phyloP scores from a whole-genome alignment of 2,329 filamentous ascomycete species.

The Ramichloridium luteum region DNA sequence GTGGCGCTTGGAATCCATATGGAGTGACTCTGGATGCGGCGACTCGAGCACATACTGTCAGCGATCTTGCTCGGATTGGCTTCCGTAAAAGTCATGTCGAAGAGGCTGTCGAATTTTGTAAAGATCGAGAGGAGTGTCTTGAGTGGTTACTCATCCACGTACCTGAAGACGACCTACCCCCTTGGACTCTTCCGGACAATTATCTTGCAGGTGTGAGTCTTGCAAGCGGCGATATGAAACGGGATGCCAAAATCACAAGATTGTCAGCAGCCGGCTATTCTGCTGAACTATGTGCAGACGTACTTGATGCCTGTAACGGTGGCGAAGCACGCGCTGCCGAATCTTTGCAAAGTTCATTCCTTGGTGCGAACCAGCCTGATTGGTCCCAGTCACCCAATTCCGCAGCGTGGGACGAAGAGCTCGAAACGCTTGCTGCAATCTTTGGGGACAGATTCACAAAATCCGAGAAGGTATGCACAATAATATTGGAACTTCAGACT shows the following conservation, averaged over 20 bases:
- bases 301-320: slow-evolving; percentile 55
- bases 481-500: slow-evolving; percentile 47
- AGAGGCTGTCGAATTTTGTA: slow-evolving; percentile 77
- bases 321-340: slow-evolving; percentile 71
- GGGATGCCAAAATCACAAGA: slow-evolving; percentile 71
- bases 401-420: slow-evolving; percentile 65
- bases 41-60: slow-evolving; percentile 50
- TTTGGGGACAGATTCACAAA: slow-evolving; percentile 59
- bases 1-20: slow-evolving; percentile 80
- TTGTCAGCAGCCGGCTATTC: slow-evolving; percentile 77
- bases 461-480: slow-evolving; percentile 48
- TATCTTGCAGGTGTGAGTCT: slow-evolving; percentile 86
- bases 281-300: slow-evolving; percentile 65
- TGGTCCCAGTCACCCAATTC: slow-evolving; percentile 11
- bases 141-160: slow-evolving; percentile 97
- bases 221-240: slow-evolving; percentile 66
- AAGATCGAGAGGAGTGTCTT: slow-evolving; percentile 80
- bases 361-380: slow-evolving; percentile 24
- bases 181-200: slow-evolving; percentile 81
- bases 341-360: slow-evolving; percentile 59
- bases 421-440: slow-evolving; percentile 71
- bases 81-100: slow-evolving; percentile 84
- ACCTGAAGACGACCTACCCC: slow-evolving; percentile 88
- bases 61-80: slow-evolving; percentile 63
- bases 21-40: slow-evolving; percentile 49